Conservation (phyloP, 257 asterid genomes). For the Coffea canephora region DNA sequence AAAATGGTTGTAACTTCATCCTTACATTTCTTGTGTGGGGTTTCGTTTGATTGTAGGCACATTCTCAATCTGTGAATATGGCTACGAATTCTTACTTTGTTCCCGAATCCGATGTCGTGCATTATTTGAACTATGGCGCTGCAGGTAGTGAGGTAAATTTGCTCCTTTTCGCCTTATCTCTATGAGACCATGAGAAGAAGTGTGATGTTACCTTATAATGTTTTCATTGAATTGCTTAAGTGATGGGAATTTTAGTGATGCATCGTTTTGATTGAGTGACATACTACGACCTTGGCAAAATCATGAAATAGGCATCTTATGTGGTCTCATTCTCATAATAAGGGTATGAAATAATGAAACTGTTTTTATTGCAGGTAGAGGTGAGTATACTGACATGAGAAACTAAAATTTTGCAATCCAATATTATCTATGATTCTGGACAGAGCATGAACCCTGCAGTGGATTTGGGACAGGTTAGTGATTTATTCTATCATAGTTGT, state of each 20-base stretch:
- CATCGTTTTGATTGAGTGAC: not conserved
- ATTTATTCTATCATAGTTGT: not conserved
- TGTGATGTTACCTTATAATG: not conserved
- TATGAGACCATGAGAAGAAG: not conserved
- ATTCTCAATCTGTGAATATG: conserved; percentile 38
- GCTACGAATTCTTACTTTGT: conserved; percentile 51
- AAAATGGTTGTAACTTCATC: not conserved
- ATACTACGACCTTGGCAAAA: not conserved
- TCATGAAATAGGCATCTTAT: not conserved
- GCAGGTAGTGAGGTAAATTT: conserved; percentile 64
- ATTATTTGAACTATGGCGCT: conserved; percentile 60
- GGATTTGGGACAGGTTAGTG: conserved; percentile 71
- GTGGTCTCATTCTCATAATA: not conserved
- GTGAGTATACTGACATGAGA: conserved; percentile 59
- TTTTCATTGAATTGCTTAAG: too few species aligned
- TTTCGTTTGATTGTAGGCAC: conserved; percentile 43
- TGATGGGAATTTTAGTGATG: too few species aligned
- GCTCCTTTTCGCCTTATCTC: not conserved
- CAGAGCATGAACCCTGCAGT: conserved; percentile 82
- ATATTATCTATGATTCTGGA: conserved; percentile 75
- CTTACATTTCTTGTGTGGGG: not conserved
- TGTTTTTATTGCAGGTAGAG: conserved; percentile 49
- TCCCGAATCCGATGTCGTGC: conserved; percentile 35
- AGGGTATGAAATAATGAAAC: not conserved
- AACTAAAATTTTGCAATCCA: conserved; percentile 46